Percentiles rank a stretch among this genome's conserved stretches.
These are phyloP conservation scores for Sclerotinia subarctica DNA, from an alignment of 2,329 filamentous ascomycete genomes.

Conservation along the genomic window DNA sequence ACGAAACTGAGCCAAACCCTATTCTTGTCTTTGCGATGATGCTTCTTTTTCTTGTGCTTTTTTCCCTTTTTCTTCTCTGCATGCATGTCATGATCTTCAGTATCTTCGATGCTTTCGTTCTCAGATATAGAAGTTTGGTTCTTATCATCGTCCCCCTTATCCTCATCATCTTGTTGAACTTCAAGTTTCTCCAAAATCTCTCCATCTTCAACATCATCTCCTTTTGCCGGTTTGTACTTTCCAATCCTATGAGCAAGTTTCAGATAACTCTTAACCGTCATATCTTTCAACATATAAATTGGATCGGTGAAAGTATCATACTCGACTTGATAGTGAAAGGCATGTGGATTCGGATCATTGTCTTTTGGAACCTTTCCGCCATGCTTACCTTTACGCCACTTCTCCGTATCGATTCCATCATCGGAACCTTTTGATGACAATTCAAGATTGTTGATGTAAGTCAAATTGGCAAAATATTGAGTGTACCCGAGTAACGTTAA, in stretches of 20 bases:
- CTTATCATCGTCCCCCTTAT: conserved; percentile 28
- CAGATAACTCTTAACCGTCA: conserved; percentile 80
- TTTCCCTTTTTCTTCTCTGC: conserved; percentile 32
- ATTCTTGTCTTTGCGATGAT: conserved; percentile 56
- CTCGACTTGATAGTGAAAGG: conserved; percentile 75
- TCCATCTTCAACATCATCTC: conserved; percentile 31
- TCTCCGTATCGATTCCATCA: conserved; percentile 40
- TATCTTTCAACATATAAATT: conserved; percentile 70
- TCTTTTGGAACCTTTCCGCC: conserved; percentile 54
- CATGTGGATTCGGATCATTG: conserved; percentile 54
- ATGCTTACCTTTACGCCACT: conserved; percentile 65
- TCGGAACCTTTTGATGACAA: conserved; percentile 38
- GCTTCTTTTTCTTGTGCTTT: conserved; percentile 45
- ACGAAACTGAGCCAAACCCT: conserved; percentile 78
- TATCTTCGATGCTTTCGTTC: conserved; percentile 33
- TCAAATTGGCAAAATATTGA: conserved; percentile 95
- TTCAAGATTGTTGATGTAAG: conserved; percentile 74
- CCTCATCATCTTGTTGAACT: conserved; percentile 28
- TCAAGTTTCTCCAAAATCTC: conserved; percentile 23
- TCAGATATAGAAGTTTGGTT: conserved; percentile 22
- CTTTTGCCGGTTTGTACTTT: conserved; percentile 43
- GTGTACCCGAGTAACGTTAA: conserved; percentile 77
- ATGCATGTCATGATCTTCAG: conserved; percentile 36
- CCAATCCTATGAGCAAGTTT: conserved; percentile 78
- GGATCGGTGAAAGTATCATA: conserved; percentile 80